Evolutionary conservation across 106 monocot species (phyloP), one percentile per base, ranked within the genome.

Genomic region (Dendrobium huoshanense): DNA sequence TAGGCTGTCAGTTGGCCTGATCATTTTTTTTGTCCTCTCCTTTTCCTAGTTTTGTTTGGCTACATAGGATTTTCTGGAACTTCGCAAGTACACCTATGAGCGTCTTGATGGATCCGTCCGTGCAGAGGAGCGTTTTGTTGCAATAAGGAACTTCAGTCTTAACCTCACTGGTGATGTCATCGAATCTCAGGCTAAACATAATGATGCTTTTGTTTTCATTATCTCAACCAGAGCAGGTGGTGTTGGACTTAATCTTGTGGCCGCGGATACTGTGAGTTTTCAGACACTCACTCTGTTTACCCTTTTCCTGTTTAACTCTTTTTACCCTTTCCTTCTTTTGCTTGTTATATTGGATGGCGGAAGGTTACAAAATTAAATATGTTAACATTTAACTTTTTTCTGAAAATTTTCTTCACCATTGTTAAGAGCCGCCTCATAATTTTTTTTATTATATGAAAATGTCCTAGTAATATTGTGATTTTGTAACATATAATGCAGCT

Each of bases 161-260:
- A 82, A 84, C 75, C 44, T 87, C 67, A 72, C 56, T 54, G 75
- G 79, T 73, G 85, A 67, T 19, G 13, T 51, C 51, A 19, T 82
- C 5, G 83, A 77, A 48, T 18, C 79, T 85, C 64, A 41, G 41
- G 79, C 84, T 22, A 81, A 81, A 29, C 59, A 87, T 75, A 41
- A 82, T 78, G 84, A 48, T 87, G 88, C 99, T 80, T 99, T 95
- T 90, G 86, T 99, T 55, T 99, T 99, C 80, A 86, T 99, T 88
- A 95, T 99, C 37, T 99, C 99, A 42, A 99, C 99, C 79, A 87
- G 95, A 87, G 95, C 99, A 55, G 99, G 95, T n/a, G 99, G 99
- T 80, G 95, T 95, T 85, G 99, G 99, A 65, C 90, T 99, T 79
- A 99, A 99, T 90, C 95, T 99, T 81, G 89, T 99, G 45, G 91